Base-by-base conservation (phyloP, 2,329 filamentous ascomycete genomes). In the Xylariaceae sp. region DNA sequence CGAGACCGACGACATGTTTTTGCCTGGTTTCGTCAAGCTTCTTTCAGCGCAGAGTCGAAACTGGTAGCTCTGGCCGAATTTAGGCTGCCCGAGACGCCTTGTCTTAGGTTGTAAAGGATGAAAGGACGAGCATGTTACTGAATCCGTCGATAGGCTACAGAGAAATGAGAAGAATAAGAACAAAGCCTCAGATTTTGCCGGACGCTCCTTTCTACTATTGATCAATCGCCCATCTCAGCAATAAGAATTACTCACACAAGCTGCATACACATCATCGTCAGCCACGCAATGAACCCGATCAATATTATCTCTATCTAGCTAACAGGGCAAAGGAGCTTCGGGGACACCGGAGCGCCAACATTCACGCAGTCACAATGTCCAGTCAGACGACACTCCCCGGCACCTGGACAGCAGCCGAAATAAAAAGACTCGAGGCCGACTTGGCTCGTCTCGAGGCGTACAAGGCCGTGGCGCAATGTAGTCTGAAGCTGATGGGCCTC, bases 161-260 rank as follows among this genome's bases (percentile, higher is more conserved):
- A 42, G 44, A 58, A 62, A 56, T n/a, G n/a, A 53, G 51, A 51
- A 42, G 51, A 11, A 37, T n/a, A 13, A 58, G 57, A 57, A 64
- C 60, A 64, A 64, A 64, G 62, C 10, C 9, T 60, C n/a, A 45
- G 35, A 4, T 51, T 2, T 3, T 30, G n/a, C 48, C 53, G 56
- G 39, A 39, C 34, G 55, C 35, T 23, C 7, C 9, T 44, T 48
- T 51, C 51, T 58, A 51, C 23, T 61, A 37, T 60, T 60, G 50
- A 53, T 39, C 55, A 51, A 35, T 37, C 23, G 17, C 23, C 55
- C 34, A 57, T 54, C 13, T 54, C 51, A n/a, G 8, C 17, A 35
- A n/a, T 7, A 42, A 48, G 55, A 37, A 35, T 61, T n/a, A 34
- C 35, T 47, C 18, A 15, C 45, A 39, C 48, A 55, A 47, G 18